Evolutionary conservation across 2,329 filamentous ascomycete species (phyloP), one percentile per base, ranked within the genome.

Genomic region (Pleomassaria siparia): DNA sequence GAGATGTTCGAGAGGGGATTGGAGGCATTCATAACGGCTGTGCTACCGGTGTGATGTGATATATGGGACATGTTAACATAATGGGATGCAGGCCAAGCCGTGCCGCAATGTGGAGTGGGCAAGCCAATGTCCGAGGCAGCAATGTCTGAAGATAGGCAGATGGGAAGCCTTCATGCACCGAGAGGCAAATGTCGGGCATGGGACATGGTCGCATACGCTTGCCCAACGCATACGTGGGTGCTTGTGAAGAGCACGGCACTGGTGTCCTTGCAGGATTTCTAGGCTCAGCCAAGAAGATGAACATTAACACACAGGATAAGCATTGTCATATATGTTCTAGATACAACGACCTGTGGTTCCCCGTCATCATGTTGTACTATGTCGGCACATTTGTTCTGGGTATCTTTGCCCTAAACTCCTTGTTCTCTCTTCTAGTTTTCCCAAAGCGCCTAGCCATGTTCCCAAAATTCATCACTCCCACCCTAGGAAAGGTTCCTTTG

Each of bases 1-100:
- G 82, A 86, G 67, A 69, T 86, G 45, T 86, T 86, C 58, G 83
- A 86, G 62, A 73, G 79, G 45, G 83, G 81, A 6, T 69, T 95
- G 47, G 88, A 94, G 58, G 85, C 89, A 54, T 94, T 94, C 62
- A 81, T 94, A 43, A 80, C 85, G 25, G 62, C 63, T 1, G 64
- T 69, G 1, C 26, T 70, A 43, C 66, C 66, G 1, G 63, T 60
- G 21, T 70, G 63, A 68, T 28, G 13, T n/a, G 16, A 24, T 5
- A 37, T 3, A 20, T 9, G 20, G 3, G 13, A 12, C 21, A 8
- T 4, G 18, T 24, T 6, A 37, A 4, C 5, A 37, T 21, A 20
- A 37, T 37, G 35, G 18, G 24, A 22, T n/a, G 35, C 18, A 22
- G 10, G 35, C 20, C 13, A 3, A 37, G 35, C 35, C 35, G 20